Evolutionary conservation across 331 rosid genomes (phyloP).

Genomic region (Spiraea crenata): DNA sequence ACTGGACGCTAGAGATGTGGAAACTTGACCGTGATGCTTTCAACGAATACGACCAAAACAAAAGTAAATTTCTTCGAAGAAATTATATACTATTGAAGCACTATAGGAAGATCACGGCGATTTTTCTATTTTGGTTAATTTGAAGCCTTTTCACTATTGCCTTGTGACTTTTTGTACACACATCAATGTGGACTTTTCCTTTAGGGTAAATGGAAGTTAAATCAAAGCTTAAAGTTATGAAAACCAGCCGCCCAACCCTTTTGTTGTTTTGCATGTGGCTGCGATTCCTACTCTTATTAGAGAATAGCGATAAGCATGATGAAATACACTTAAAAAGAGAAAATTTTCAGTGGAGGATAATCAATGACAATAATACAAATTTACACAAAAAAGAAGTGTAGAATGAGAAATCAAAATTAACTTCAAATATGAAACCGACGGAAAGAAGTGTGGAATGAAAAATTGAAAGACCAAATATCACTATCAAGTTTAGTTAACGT

Average conservation of each 20-base stretch:
- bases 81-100: not conserved
- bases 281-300: not conserved
- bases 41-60: not conserved
- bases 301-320: not conserved
- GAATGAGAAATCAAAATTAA: too few species aligned
- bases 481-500: too few species aligned
- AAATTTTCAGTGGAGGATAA: too few species aligned
- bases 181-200: not conserved
- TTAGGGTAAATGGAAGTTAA: not conserved
- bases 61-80: not conserved
- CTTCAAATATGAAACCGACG: too few species aligned
- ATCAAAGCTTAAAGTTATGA: not conserved
- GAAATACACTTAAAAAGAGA: not conserved
- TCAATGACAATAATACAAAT: not conserved
- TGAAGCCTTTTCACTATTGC: not conserved
- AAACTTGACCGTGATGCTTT: conserved; percentile 16
- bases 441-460: too few species aligned
- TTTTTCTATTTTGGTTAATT: not conserved
- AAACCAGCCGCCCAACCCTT: not conserved
- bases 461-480: too few species aligned
- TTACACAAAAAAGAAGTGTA: not conserved
- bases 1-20: conserved; percentile 5
- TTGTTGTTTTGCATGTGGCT: not conserved
- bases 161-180: not conserved
- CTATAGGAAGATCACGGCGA: too few species aligned